Evolutionary conservation across 2,329 filamentous ascomycete species (phyloP).

Genomic region (Penicillium vulpinum): DNA sequence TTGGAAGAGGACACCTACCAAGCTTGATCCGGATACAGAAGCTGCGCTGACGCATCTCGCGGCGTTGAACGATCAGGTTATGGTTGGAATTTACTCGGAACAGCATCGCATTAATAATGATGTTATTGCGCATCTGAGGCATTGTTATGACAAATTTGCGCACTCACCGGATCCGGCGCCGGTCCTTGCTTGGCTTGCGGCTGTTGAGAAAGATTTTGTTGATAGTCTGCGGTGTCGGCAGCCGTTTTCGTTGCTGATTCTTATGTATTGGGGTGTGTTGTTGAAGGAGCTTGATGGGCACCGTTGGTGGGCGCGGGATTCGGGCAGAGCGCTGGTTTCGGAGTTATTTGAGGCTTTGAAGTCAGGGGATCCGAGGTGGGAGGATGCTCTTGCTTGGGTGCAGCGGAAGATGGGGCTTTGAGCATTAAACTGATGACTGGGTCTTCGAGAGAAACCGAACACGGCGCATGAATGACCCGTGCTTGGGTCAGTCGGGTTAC

Average conservation of each 20-base stretch:
- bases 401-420: conserved; percentile 2
- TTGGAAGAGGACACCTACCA: conserved; percentile 45
- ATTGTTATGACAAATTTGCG: conserved; percentile 29
- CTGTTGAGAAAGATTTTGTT: conserved; percentile 26
- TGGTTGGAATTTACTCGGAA: conserved; percentile 6
- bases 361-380: conserved; percentile 10
- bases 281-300: conserved; percentile 21
- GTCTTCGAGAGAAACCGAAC: background rate
- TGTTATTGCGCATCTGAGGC: conserved; percentile 23
- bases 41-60: conserved; percentile 20
- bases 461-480: background rate
- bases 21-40: conserved; percentile 22
- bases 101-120: conserved; percentile 20
- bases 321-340: conserved; percentile 22
- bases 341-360: conserved; percentile 9
- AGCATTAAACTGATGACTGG: background rate
- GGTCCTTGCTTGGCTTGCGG: conserved; percentile 30
- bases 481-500: conserved; percentile 15
- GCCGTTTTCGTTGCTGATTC: conserved; percentile 26
- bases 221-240: conserved; percentile 16
- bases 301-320: conserved; percentile 30
- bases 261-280: conserved; percentile 31
- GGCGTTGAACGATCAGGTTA: conserved; percentile 21
- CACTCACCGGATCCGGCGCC: conserved; percentile 24
- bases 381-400: conserved; percentile 13